These are phyloP conservation scores for Epicoccum sorghinum DNA, from an alignment of 2,329 filamentous ascomycete species.

Conservation along the genomic window DNA sequence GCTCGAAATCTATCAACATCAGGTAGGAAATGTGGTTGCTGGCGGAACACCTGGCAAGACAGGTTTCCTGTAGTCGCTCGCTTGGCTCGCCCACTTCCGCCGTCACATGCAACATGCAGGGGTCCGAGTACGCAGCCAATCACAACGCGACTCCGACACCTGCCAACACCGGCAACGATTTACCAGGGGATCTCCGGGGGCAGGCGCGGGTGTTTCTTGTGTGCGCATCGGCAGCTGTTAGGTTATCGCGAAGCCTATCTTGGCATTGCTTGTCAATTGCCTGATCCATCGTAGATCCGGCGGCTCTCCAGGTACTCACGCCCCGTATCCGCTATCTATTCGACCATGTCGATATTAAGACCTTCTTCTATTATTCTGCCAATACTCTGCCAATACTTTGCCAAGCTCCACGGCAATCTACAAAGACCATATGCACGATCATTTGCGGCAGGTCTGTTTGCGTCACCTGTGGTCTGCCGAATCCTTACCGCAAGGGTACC, in stretches of 20 bases:
- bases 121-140: conserved; percentile 5
- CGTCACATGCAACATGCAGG: conserved; percentile 11
- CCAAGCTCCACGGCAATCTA: conserved; percentile 13
- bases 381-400: neutral
- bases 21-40: neutral
- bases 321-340: conserved; percentile 2
- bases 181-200: neutral
- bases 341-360: conserved; percentile 7
- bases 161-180: conserved; percentile 11
- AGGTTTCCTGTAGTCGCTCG: neutral
- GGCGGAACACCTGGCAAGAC: neutral
- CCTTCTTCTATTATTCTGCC: neutral
- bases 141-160: neutral
- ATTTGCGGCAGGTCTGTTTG: conserved; percentile 17
- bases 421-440: conserved; percentile 1
- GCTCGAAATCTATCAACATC: conserved; percentile 19
- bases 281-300: conserved; percentile 7
- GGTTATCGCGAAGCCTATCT: conserved; percentile 11
- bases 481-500: neutral
- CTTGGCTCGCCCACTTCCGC: neutral
- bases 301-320: conserved; percentile 3
- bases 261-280: conserved; percentile 18
- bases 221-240: neutral
- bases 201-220: neutral
- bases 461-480: neutral